Evolutionary conservation across 2,329 filamentous ascomycete genomes (phyloP), one percentile per base, ranked within the genome.

Genomic region (Colletotrichum tabaci): DNA sequence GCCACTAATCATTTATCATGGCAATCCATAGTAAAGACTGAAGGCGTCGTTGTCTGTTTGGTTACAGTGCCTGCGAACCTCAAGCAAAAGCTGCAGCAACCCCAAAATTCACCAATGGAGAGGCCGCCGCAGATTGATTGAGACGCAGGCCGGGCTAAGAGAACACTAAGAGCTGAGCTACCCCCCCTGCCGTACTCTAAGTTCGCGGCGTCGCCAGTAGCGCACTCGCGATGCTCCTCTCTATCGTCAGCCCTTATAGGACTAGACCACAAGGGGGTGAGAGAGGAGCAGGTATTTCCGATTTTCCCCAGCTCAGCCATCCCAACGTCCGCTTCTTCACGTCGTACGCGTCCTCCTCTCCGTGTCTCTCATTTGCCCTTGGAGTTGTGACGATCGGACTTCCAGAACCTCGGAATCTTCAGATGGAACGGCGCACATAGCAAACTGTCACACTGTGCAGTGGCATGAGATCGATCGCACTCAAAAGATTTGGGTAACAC

Each of bases 351-450:
- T 68, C 58, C 69, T 58, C 40, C 40, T 58, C 56, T 44, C 44
- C 35, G n/a, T 35, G 26, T 53, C 52, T 68, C 68, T 55, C 52
- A 68, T 68, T 63, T 65, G 68, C n/a, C 65, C 68, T 71, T 55
- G 47, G 40, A 53, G 44, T n/a, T 35, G 58, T 68, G 46, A 30
- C 40, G 65, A 58, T 64, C 65, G 47, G 69, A 55, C 65, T 55
- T 42, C 40, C 46, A 62, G 58, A 60, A 63, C 10, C 40, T 38
- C 26, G 12, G 42, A 4, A 55, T 23, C 47, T 42, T 46, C 35
- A 55, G 61, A 63, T 44, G 61, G 61, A 46, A 72, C 56, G 53
- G 40, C 55, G 26, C 35, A 16, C 46, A 21, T 18, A 47, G 44
- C 42, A 55, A 44, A 38, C 47, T 12, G 55, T 12, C 50, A 60